Conservation (phyloP, 2,329 filamentous ascomycete genomes). For the Epichloe brachyelytri region DNA sequence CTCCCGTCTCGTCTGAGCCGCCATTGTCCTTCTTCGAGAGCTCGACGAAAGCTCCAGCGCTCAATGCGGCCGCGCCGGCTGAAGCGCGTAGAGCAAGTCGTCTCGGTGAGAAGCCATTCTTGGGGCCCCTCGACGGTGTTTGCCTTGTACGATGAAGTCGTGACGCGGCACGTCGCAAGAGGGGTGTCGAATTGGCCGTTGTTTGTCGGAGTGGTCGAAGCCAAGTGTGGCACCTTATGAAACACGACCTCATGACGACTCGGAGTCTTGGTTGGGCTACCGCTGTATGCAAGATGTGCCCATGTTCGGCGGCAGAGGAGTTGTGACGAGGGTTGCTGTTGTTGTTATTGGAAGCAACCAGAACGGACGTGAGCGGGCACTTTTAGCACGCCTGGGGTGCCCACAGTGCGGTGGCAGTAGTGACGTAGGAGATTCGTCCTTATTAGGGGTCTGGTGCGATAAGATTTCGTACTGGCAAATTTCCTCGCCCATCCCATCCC, state of each 20-base stretch:
- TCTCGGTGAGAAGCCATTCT: constrained; percentile 5
- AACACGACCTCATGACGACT: constrained; percentile 33
- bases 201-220: constrained; percentile 24
- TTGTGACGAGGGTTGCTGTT: not conserved
- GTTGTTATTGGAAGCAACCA: not conserved
- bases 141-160: constrained; percentile 14
- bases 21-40: constrained; percentile 42
- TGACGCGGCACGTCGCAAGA: constrained; percentile 14
- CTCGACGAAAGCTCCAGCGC: constrained; percentile 43
- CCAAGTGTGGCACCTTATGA: constrained; percentile 31
- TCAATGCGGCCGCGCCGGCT: constrained; percentile 31
- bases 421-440: constrained; percentile 9
- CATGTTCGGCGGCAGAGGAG: constrained; percentile 9
- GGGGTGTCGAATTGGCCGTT: constrained; percentile 10
- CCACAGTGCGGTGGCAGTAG: not conserved
- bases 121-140: constrained; percentile 12
- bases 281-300: constrained; percentile 3
- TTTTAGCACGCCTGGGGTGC: too few species aligned
- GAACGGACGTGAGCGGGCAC: too few species aligned
- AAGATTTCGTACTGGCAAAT: constrained; percentile 1
- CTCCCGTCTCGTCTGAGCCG: constrained; percentile 49
- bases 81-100: constrained; percentile 26
- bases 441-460: not conserved
- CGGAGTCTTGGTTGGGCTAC: constrained; percentile 6
- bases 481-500: not conserved